Percentiles rank a stretch among this genome's conserved stretches.
These are phyloP conservation scores for Pichia membranifaciens DNA, from an alignment of 805 yeast genomes.

Conservation along the genomic window DNA sequence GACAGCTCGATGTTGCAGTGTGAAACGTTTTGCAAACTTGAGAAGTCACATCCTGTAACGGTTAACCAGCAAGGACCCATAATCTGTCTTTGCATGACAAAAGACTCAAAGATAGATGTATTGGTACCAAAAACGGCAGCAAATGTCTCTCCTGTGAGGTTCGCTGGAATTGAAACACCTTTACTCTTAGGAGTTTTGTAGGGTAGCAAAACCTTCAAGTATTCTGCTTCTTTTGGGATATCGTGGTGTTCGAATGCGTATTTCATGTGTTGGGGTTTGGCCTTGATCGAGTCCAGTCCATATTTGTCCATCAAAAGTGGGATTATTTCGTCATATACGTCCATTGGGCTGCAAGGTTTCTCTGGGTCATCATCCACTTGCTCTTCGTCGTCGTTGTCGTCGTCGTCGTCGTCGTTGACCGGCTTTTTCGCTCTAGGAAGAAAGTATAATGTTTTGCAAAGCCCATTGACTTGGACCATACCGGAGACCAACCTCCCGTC, in stretches of 20 bases:
- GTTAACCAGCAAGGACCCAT: constrained; percentile 99
- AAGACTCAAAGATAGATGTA: constrained; percentile 72
- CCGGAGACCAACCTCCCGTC: constrained; percentile 62
- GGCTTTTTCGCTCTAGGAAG: constrained; percentile 51
- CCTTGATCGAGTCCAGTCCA: constrained; percentile 56
- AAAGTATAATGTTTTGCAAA: constrained; percentile 68
- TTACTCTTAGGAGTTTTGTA: constrained; percentile 55
- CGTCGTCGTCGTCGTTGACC: constrained; percentile 37
- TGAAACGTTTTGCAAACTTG: constrained; percentile 54
- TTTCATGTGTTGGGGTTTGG: constrained; percentile 67
- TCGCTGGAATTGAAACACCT: constrained; percentile 48
- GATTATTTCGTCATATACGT: constrained; percentile 71
- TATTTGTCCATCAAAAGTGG: constrained; percentile 58
- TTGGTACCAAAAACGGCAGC: constrained; percentile 73
- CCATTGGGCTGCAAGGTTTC: constrained; percentile 45
- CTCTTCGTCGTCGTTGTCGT: constrained; percentile 25
- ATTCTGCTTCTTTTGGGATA: constrained; percentile 74
- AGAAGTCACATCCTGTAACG: constrained; percentile 57
- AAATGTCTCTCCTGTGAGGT: constrained; percentile 71
- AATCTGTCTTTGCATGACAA: constrained; percentile 72
- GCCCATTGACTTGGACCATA: constrained; percentile 66
- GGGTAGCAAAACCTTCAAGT: constrained; percentile 73
- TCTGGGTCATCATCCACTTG: constrained; percentile 14
- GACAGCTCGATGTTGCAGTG: constrained; percentile 78
- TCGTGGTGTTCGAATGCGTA: constrained; percentile 85